These are phyloP conservation scores for Climacium dendroides DNA, from an alignment of 225 moss, liverwort and hornwort genomes.

Conservation along the genomic window DNA sequence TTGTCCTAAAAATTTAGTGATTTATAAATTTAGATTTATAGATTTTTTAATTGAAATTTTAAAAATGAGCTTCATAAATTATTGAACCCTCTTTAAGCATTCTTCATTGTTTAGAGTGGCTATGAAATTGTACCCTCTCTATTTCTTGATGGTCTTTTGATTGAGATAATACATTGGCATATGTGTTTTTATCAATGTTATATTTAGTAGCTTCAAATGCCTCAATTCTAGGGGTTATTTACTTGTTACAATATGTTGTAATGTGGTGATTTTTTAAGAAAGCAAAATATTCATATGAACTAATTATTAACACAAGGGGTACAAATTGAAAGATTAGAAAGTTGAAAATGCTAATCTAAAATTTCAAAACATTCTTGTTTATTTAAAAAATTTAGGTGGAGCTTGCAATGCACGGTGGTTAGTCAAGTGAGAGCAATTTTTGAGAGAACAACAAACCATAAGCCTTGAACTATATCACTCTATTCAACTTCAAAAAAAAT, in stretches of 20 bases:
- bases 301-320: rapidly evolving
- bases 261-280: not conserved
- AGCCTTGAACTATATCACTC: too few species aligned
- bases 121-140: not conserved
- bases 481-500: too few species aligned
- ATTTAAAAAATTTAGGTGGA: not conserved
- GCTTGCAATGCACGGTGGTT: not conserved
- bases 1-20: not conserved
- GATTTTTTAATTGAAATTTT: too few species aligned
- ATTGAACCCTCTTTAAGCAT: rapidly evolving
- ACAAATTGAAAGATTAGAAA: not conserved
- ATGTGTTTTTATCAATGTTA: not conserved
- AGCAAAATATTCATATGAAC: too few species aligned
- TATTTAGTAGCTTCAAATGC: not conserved
- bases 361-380: not conserved
- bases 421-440: not conserved
- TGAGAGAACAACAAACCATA: not conserved
- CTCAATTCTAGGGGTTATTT: not conserved
- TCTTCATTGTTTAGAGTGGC: not conserved
- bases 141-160: not conserved
- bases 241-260: not conserved
- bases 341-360: not conserved
- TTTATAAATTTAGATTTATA: not conserved
- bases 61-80: not conserved
- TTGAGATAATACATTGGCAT: not conserved